Percentiles rank a stretch among this genome's conserved stretches.
These are phyloP conservation scores for Volvariella volvacea DNA, from an alignment of 1,284 basidiomycete species.

Conservation along the genomic window DNA sequence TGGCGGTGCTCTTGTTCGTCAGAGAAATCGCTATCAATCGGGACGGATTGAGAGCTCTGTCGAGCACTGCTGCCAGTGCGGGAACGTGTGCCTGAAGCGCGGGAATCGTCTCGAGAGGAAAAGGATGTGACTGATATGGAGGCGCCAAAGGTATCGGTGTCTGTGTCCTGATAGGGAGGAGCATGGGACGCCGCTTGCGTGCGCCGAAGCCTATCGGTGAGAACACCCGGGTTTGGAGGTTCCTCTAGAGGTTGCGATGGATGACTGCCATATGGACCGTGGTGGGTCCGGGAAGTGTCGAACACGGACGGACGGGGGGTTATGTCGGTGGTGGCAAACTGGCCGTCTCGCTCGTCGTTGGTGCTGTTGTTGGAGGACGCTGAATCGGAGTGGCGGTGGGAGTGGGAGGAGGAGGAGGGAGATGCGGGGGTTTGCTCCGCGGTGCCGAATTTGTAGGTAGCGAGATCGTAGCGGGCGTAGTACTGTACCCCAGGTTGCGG, in stretches of 20 bases:
- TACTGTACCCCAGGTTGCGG: background rate
- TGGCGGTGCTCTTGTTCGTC: slow-evolving; percentile 6
- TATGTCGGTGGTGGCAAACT: slow-evolving; percentile 29
- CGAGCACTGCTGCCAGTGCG: slow-evolving; percentile 6
- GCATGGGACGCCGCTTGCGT: slow-evolving; percentile 4
- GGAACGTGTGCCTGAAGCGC: slow-evolving; percentile 6
- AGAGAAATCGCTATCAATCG: slow-evolving; percentile 10
- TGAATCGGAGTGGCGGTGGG: background rate
- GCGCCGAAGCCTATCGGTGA: slow-evolving; percentile 5
- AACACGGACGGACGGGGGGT: slow-evolving; percentile 51
- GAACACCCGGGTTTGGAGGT: slow-evolving; percentile 2
- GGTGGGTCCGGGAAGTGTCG: slow-evolving; percentile 16
- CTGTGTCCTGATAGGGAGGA: slow-evolving; percentile 22
- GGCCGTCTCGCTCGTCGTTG: slow-evolving; percentile 19
- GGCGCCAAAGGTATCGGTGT: slow-evolving; percentile 42
- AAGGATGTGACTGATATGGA: slow-evolving; percentile 41
- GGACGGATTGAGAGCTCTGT: slow-evolving; percentile 4
- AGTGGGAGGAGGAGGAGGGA: background rate
- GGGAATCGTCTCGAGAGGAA: slow-evolving; percentile 2
- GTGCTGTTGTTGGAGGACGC: background rate
- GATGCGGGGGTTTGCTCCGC: background rate
- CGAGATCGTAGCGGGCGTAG: background rate
- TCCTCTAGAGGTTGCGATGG: slow-evolving; percentile 26
- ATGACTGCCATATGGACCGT: slow-evolving; percentile 25
- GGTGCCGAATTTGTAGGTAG: too few species aligned